Base-by-base conservation (phyloP, 768 basidiomycete genomes). In the Hericium rajendrae region DNA sequence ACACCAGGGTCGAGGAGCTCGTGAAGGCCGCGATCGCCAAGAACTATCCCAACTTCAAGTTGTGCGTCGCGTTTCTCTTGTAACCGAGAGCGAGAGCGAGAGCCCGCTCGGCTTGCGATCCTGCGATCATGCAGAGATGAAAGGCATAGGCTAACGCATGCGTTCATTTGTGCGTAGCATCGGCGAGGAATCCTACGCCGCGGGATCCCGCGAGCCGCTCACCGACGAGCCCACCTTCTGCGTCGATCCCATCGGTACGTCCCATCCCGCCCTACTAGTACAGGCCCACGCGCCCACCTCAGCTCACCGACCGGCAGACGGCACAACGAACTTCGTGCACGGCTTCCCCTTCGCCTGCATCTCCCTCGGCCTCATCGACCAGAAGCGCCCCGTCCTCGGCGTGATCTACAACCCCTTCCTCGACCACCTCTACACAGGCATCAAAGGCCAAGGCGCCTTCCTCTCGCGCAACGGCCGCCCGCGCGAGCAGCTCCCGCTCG, bases 381-480 rank as follows among this genome's bases (percentile, higher is more conserved):
- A 86, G 58, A 84, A 84, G 60, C 77, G 81, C 6, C 91, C 94
- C 1, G 79, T 94, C 6, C 76, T 97, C 16, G 94, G 94, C 1
- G 93, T 98, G 41, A 86, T 97, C 59, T 95, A 84, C 74, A 94
- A 94, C 67, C 94, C 94, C 0, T 94, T 93, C 78, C 78, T 94
- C 55, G 81, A 91, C 60, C 83, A 94, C 54, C 76, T 95, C 55
- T 95, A 92, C 73, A 85, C 85, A 13, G 94, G 84, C 5, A 72
- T 88, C 46, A 81, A 83, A 70, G 88, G 86, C 11, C 82, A 85
- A 55, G 94, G 94, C 20, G 85, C 95, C 4, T 89, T 75, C 71
- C 76, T 94, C 52, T 49, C 53, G 15, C 67, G 71, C 59, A 65
- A 73, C 56, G 39, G 52, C 22, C 37, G 24, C 52, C 22, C 8